Conservation (phyloP, 2,329 filamentous ascomycete species). For the Tympanopsis confertula region DNA sequence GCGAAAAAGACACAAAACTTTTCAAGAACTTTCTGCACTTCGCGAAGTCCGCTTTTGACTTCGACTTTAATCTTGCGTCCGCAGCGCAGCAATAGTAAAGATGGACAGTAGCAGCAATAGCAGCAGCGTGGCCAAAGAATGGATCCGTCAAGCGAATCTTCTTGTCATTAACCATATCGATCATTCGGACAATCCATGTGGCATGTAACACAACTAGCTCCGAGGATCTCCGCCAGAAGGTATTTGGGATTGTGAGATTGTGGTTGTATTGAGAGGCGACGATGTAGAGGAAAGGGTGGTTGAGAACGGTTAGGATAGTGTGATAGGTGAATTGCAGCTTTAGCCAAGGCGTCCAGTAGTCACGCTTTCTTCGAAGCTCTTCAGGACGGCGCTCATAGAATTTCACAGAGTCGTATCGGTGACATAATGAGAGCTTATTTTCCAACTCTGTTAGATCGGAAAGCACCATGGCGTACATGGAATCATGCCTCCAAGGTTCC, state of each 20-base stretch:
- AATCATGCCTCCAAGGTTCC: constrained; percentile 38
- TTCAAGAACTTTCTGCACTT: constrained; percentile 37
- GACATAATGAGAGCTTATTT: constrained; percentile 33
- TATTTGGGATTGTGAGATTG: constrained; percentile 38
- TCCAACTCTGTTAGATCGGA: constrained; percentile 39
- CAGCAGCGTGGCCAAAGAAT: constrained; percentile 36
- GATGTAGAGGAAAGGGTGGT: constrained; percentile 41
- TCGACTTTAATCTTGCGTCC: constrained; percentile 32
- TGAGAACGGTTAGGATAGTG: constrained; percentile 34
- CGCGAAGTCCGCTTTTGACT: constrained; percentile 37
- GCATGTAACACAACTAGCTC: constrained; percentile 37
- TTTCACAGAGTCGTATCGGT: constrained; percentile 38
- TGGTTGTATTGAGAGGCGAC: constrained; percentile 37
- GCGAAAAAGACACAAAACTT: constrained; percentile 31
- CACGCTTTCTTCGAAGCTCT: constrained; percentile 28
- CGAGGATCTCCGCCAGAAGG: constrained; percentile 38
- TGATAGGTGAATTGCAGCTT: constrained; percentile 42
- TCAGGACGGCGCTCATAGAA: constrained; percentile 35
- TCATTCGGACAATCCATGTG: constrained; percentile 40
- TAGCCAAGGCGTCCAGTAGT: constrained; percentile 39
- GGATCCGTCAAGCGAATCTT: constrained; percentile 34
- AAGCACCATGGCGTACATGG: constrained; percentile 34
- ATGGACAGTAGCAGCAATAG: constrained; percentile 39
- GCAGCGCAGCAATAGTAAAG: constrained; percentile 40
- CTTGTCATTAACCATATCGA: constrained; percentile 40